These are phyloP conservation scores for Colletotrichum tabaci DNA, from an alignment of 2,329 filamentous ascomycete genomes.

Conservation along the genomic window DNA sequence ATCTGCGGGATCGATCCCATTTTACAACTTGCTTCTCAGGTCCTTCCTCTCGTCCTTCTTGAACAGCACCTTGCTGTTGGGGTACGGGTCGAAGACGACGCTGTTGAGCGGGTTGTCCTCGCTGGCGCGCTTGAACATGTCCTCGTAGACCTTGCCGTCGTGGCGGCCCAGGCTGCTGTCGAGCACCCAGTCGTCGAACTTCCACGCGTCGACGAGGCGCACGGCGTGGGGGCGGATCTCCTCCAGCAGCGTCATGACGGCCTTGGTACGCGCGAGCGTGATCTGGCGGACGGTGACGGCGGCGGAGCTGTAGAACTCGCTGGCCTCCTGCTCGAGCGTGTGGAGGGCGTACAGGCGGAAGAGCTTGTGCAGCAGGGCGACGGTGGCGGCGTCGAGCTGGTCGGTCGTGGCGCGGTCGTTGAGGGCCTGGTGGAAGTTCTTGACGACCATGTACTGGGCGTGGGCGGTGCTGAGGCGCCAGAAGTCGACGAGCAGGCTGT, in stretches of 20 bases:
- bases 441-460: constrained; percentile 83
- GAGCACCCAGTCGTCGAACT: constrained; percentile 84
- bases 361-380: constrained; percentile 76
- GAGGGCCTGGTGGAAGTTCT: constrained; percentile 73
- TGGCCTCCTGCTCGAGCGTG: constrained; percentile 75
- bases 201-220: constrained; percentile 80
- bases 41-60: constrained; percentile 69
- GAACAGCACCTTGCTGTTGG: constrained; percentile 72
- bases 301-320: constrained; percentile 80
- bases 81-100: constrained; percentile 80
- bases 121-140: constrained; percentile 80
- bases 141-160: constrained; percentile 84
- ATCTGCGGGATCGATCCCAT: neutral
- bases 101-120: constrained; percentile 82
- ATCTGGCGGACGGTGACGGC: constrained; percentile 82
- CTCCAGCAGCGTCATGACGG: constrained; percentile 84
- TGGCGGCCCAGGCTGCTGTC: constrained; percentile 79
- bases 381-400: constrained; percentile 71
- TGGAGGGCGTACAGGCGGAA: constrained; percentile 85
- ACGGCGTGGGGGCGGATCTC: constrained; percentile 83
- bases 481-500: constrained; percentile 83
- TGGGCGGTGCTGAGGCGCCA: constrained; percentile 82
- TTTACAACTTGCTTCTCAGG: constrained; percentile 63
- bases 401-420: constrained; percentile 62
- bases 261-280: constrained; percentile 76